Percentiles rank a stretch among this genome's conserved stretches.
Conservation (phyloP, 371 early-diverging fungal species). For the Haplosporangium sp. region DNA sequence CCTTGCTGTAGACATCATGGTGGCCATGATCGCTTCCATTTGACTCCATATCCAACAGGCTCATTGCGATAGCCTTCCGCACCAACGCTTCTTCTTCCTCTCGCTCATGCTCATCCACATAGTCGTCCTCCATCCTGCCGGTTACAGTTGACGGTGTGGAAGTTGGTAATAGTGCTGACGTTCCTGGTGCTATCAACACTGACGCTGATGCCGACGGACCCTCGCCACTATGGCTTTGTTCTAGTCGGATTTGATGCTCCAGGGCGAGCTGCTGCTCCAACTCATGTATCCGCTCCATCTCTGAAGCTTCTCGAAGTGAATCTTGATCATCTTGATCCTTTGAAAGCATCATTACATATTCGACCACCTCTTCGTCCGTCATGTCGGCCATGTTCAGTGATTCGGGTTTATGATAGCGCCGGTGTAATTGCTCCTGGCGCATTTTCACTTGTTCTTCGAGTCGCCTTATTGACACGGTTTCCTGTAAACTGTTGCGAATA, state of each 20-base stretch:
- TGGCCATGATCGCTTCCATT: neutral
- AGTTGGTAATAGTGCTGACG: neutral
- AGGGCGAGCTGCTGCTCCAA: conserved; percentile 14
- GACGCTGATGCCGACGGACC: conserved; percentile 16
- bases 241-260: conserved; percentile 2
- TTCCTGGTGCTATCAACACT: neutral
- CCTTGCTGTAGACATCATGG: neutral
- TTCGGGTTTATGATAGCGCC: conserved; percentile 45
- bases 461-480: conserved; percentile 32
- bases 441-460: conserved; percentile 34
- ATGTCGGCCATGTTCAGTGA: conserved; percentile 49
- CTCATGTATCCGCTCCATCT: conserved; percentile 32
- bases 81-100: conserved; percentile 52
- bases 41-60: conserved; percentile 31
- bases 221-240: conserved; percentile 13
- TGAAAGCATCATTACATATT: conserved; percentile 54
- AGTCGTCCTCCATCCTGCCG: neutral
- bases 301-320: conserved; percentile 13
- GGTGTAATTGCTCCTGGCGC: conserved; percentile 40
- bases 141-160: neutral
- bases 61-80: conserved; percentile 40
- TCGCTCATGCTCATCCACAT: conserved; percentile 25
- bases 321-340: conserved; percentile 36
- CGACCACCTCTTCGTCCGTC: conserved; percentile 52
- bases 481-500: conserved; percentile 42